Evolutionary conservation across 2,329 filamentous ascomycete species (phyloP), one percentile per base, ranked within the genome.

Genomic region (Xylariales sp.): DNA sequence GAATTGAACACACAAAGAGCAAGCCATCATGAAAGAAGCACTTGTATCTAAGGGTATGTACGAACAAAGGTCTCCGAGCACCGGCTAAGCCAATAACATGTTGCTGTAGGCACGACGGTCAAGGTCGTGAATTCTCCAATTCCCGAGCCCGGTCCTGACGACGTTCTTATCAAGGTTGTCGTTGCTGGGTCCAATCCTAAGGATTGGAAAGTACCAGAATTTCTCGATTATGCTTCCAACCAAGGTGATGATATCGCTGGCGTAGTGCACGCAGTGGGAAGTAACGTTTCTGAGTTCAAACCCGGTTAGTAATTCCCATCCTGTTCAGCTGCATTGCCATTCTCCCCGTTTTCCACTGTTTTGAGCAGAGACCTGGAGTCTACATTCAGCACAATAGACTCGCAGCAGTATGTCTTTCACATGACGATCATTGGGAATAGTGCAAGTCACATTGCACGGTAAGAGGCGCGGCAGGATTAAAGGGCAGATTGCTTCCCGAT

Each of bases 161-260:
- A 70, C 29, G 53, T 70, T 21, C 48, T 67, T 17, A 68, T 69
- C 53, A 61, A 61, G 40, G 63, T 68, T 24, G 48, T 63, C 11
- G 60, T 66, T 34, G 63, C 61, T 37, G 66, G 66, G 8, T 67
- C 61, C 15, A 71, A 72, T 48, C 69, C 68, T 6, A 72, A 72
- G 46, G 68, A 72, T 25, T 68, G 65, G 65, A 67, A 68, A 41
- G 13, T 60, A 0, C 53, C 61, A 2, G 42, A 53, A 1, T 55
- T 43, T 47, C 32, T 39, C 19, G 40, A 38, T 24, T 40, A 37
- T n/a, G 37, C 44, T 6, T 17, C 8, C 30, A 76, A 78, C 56
- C 51, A 60, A 14, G 74, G 74, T 37, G 74, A 78, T 40, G 74
- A 78, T 51, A 72, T 78, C 29, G 72, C 73, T 2, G 72, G 72